These are phyloP conservation scores for Crotalaria pallida DNA, from an alignment of 306 rosid genomes.

Conservation along the genomic window DNA sequence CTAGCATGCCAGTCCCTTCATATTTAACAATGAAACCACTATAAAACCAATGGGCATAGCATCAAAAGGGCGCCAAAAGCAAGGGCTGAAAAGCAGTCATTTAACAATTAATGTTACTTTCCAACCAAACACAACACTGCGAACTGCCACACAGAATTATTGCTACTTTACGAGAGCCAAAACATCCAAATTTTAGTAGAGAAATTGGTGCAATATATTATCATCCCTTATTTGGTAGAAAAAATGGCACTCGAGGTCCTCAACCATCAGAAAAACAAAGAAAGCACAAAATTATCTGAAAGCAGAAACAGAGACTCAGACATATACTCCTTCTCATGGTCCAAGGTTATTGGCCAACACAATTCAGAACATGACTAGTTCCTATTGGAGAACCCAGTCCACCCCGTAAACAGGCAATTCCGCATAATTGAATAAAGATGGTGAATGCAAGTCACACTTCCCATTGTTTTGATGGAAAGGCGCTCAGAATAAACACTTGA, in stretches of 20 bases:
- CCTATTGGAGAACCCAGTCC: not conserved
- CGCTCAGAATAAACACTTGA: not conserved
- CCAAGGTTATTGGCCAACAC: not conserved
- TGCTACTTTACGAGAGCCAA: too few species aligned
- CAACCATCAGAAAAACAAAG: not conserved
- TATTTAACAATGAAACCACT: not conserved
- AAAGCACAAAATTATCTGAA: constrained; percentile 10
- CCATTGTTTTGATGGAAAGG: constrained; percentile 10
- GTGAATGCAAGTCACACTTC: not conserved
- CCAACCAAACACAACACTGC: not conserved
- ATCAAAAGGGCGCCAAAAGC: not conserved
- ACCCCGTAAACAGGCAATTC: not conserved
- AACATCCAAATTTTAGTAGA: not conserved
- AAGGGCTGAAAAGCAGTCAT: not conserved
- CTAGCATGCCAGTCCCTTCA: not conserved
- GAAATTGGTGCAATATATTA: not conserved
- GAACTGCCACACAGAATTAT: not conserved
- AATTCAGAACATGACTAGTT: not conserved
- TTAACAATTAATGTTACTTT: not conserved
- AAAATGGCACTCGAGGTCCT: not conserved
- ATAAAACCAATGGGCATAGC: not conserved
- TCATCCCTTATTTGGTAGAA: not conserved
- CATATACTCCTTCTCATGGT: not conserved
- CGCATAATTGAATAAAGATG: constrained; percentile 1
- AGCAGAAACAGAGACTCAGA: not conserved